These are phyloP conservation scores for Candida broadrunensis DNA, from an alignment of 805 yeast species.

Conservation along the genomic window DNA sequence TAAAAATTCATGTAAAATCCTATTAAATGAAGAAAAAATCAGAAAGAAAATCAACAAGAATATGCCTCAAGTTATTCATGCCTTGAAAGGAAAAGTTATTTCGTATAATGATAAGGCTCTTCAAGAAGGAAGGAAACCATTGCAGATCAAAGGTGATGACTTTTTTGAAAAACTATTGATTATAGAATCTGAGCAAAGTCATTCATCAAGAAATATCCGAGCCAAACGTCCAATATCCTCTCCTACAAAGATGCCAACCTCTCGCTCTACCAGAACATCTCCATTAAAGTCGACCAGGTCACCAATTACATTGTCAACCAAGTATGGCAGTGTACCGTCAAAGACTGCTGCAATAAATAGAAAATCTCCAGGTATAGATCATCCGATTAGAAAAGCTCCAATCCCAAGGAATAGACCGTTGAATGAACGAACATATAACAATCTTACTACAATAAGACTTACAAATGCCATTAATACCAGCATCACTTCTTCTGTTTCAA, in stretches of 20 bases:
- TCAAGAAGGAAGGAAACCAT: conserved; percentile 16
- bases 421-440: conserved; percentile 6
- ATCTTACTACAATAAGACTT: conserved; percentile 8
- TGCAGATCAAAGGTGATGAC: conserved; percentile 47
- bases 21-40: conserved; percentile 75
- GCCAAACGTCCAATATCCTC: neutral
- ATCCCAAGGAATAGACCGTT: neutral
- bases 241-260: neutral
- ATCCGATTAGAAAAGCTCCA: conserved; percentile 6
- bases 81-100: conserved; percentile 45
- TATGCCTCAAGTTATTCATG: conserved; percentile 61
- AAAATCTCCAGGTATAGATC: conserved; percentile 3
- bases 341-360: neutral
- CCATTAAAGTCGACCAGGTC: conserved; percentile 7
- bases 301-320: conserved; percentile 1
- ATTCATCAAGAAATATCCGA: neutral
- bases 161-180: conserved; percentile 36
- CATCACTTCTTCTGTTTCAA: conserved; percentile 6
- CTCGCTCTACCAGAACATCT: conserved; percentile 3
- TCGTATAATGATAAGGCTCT: conserved; percentile 43
- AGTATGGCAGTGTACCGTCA: neutral
- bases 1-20: conserved; percentile 73
- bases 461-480: conserved; percentile 11
- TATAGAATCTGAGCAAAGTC: conserved; percentile 25
- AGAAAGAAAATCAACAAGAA: conserved; percentile 65